A percentile compares a stretch with the other conserved stretches of the same genome.
Evolutionary conservation across 225 moss, liverwort and hornwort genomes (phyloP).

Genomic region (Bryoerythrophyllum caledonicum): DNA sequence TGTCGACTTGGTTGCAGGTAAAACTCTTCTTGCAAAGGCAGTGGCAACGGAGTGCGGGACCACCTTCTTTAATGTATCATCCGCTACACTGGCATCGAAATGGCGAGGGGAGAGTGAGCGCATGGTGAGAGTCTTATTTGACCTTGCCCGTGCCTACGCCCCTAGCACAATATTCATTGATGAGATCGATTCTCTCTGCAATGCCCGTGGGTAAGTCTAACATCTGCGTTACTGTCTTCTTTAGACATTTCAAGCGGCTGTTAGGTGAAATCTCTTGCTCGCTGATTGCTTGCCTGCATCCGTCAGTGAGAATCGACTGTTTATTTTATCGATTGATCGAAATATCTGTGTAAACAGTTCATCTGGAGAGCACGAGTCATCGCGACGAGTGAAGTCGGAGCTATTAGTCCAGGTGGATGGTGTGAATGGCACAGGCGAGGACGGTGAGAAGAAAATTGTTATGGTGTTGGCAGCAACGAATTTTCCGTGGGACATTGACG

Average conservation of each 20-base stretch:
- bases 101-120: conserved; percentile 99
- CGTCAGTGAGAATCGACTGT: neutral
- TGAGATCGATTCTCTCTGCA: conserved; percentile 99
- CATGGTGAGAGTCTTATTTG: conserved; percentile 99
- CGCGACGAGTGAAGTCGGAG: conserved; percentile 98
- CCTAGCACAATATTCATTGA: conserved; percentile 99
- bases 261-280: neutral
- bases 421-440: conserved; percentile 89
- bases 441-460: conserved; percentile 98
- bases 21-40: conserved; percentile 92
- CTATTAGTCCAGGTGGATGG: conserved; percentile 98
- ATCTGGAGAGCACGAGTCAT: conserved; percentile 99
- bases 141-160: conserved; percentile 96
- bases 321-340: neutral
- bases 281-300: conserved; percentile 6
- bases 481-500: conserved; percentile 99
- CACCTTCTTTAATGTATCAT: conserved; percentile 98
- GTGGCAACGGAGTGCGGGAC: conserved; percentile 99
- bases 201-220: conserved; percentile 82
- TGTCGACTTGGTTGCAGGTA: conserved; percentile 48
- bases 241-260: conserved; percentile 12
- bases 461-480: conserved; percentile 99
- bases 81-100: conserved; percentile 96
- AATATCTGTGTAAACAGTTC: conserved; percentile 28
- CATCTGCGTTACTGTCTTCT: neutral